Conservation (phyloP, 371 early-diverging fungal species). For the Syncephalastrum sp. region DNA sequence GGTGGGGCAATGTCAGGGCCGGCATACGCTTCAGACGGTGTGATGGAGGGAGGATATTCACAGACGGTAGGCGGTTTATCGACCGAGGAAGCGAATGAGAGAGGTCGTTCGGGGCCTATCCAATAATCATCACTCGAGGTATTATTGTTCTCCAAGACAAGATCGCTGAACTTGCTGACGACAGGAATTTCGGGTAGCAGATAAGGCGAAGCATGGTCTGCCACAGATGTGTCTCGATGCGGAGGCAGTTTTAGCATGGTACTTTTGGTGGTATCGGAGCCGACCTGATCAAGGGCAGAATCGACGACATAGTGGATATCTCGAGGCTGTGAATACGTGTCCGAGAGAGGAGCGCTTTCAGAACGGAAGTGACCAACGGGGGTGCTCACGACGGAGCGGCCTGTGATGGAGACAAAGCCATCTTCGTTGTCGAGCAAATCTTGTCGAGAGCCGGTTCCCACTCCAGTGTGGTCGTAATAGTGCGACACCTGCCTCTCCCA, state of each 20-base stretch:
- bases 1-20: slow-evolving; percentile 24
- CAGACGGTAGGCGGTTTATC: slow-evolving; percentile 9
- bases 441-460: background rate
- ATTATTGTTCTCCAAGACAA: slow-evolving; percentile 14
- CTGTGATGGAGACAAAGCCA: slow-evolving; percentile 19
- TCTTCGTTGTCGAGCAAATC: slow-evolving; percentile 7
- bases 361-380: slow-evolving; percentile 2
- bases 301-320: slow-evolving; percentile 11
- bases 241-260: background rate
- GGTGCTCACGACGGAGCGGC: slow-evolving; percentile 12
- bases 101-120: slow-evolving; percentile 31
- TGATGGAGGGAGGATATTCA: slow-evolving; percentile 16
- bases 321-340: too few species aligned
- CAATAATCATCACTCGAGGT: slow-evolving; percentile 5
- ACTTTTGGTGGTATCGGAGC: slow-evolving; percentile 10
- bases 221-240: too few species aligned
- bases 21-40: slow-evolving; percentile 1
- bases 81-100: slow-evolving; percentile 21
- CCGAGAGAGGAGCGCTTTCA: too few species aligned
- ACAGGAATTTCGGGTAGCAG: slow-evolving; percentile 36
- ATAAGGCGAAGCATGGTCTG: slow-evolving; percentile 8
- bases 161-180: slow-evolving; percentile 41
- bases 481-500: slow-evolving; percentile 33
- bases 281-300: slow-evolving; percentile 26
- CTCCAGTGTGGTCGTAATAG: slow-evolving; percentile 1